phyloP scores from a whole-genome alignment of 768 basidiomycete species.

The Mycena epipterygia region DNA sequence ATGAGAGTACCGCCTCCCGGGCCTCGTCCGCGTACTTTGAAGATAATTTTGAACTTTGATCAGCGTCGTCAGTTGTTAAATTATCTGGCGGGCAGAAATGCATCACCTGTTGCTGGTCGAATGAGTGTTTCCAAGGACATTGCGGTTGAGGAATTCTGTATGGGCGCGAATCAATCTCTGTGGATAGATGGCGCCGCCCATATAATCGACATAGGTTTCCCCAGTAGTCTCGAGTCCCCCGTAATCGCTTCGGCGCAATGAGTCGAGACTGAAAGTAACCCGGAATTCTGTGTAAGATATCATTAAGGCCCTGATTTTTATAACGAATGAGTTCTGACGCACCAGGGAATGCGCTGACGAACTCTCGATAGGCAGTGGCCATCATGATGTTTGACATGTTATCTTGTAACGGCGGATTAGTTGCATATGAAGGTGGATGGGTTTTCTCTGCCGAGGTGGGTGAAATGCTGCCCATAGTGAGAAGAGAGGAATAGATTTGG shows the following conservation, averaged over 20 bases:
- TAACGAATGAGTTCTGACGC: neutral
- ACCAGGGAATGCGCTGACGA: slow-evolving; percentile 10
- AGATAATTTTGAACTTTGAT: slow-evolving; percentile 75
- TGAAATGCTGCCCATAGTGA: too few relatives aligned
- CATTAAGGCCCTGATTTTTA: neutral
- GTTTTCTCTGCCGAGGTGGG: too few relatives aligned
- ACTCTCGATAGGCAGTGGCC: neutral
- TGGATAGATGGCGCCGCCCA: slow-evolving; percentile 88
- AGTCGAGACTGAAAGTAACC: slow-evolving; percentile 77
- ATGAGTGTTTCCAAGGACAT: slow-evolving; percentile 85
- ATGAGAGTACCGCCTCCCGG: slow-evolving; percentile 76
- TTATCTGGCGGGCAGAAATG: slow-evolving; percentile 37
- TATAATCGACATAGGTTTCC: slow-evolving; percentile 88
- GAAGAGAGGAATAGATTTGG: too few relatives aligned
- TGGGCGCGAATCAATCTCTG: slow-evolving; percentile 81
- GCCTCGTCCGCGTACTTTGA: slow-evolving; percentile 75
- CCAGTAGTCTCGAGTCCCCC: slow-evolving; percentile 66
- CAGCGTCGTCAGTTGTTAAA: neutral
- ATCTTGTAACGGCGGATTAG: neutral
- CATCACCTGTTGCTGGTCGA: slow-evolving; percentile 80
- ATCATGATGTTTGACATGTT: neutral
- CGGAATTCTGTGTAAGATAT: slow-evolving; percentile 69
- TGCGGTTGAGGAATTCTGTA: slow-evolving; percentile 73
- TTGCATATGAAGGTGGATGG: neutral
- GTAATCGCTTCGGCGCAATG: slow-evolving; percentile 74